phyloP scores from a whole-genome alignment of 2,329 filamentous ascomycete species.

The Sclerotiophoma versabilis region DNA sequence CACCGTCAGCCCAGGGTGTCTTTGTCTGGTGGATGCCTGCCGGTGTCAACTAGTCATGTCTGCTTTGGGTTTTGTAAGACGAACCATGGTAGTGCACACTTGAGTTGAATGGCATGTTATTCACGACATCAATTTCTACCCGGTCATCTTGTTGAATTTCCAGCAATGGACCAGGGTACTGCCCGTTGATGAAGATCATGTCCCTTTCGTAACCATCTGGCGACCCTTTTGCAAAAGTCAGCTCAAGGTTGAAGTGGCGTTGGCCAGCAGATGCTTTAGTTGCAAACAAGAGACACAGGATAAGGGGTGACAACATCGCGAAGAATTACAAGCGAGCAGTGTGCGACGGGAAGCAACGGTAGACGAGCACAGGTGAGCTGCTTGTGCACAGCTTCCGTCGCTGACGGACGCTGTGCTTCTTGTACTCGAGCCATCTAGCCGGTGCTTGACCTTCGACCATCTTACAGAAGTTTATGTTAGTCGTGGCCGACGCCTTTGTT shows the following conservation, averaged over 20 bases:
- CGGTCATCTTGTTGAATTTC: conserved; percentile 32
- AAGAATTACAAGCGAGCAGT: not conserved
- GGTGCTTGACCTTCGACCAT: not conserved
- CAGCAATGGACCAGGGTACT: conserved; percentile 35
- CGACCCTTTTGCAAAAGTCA: conserved; percentile 30
- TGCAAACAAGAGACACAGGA: conserved; percentile 17
- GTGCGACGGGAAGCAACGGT: not conserved
- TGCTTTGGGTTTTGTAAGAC: not conserved
- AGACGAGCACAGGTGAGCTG: conserved; percentile 1
- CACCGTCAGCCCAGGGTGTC: conserved; percentile 68
- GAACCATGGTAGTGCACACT: conserved; percentile 60
- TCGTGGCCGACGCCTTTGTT: not conserved
- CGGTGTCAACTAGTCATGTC: not conserved
- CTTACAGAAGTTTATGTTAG: not conserved
- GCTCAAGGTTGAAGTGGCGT: conserved; percentile 26
- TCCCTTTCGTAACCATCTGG: conserved; percentile 36
- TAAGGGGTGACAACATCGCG: conserved; percentile 23
- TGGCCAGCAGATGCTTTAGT: conserved; percentile 15
- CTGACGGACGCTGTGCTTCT: conserved; percentile 13
- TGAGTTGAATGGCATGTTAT: conserved; percentile 57
- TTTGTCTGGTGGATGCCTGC: conserved; percentile 57
- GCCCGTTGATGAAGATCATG: conserved; percentile 37
- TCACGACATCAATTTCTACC: conserved; percentile 50
- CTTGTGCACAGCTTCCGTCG: not conserved
- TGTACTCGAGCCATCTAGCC: not conserved